phyloP scores from a whole-genome alignment of 306 rosid species.

The Rubus idaeus region DNA sequence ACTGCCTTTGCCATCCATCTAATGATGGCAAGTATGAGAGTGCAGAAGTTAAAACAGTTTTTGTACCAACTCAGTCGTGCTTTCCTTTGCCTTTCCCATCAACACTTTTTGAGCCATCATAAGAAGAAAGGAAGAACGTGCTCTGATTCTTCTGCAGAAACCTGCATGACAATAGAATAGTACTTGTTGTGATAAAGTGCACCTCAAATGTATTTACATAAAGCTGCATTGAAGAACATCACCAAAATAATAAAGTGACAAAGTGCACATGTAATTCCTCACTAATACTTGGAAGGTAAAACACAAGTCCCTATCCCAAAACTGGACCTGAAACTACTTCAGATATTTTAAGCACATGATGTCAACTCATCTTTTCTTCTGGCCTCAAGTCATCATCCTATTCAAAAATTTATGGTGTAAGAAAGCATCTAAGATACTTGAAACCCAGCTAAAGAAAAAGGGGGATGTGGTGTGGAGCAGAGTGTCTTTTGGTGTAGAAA shows the following conservation, averaged over 20 bases:
- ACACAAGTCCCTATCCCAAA: background rate
- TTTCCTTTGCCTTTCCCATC: constrained; percentile 74
- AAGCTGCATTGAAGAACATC: background rate
- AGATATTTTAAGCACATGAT: background rate
- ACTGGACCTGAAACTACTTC: background rate
- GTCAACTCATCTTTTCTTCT: background rate
- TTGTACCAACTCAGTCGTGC: constrained; percentile 49
- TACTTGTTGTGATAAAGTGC: background rate
- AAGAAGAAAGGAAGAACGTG: constrained; percentile 64
- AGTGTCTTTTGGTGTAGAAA: background rate
- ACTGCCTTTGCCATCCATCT: background rate
- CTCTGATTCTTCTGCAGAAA: constrained; percentile 84
- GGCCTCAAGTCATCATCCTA: background rate
- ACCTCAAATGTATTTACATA: background rate
- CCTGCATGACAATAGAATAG: constrained; percentile 39
- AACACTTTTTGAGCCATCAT: constrained; percentile 53
- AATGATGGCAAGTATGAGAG: constrained; percentile 7
- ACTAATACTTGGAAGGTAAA: background rate
- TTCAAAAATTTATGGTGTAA: background rate
- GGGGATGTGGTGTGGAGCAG: background rate
- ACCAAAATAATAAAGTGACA: background rate
- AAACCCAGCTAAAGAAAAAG: background rate
- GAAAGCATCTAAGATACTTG: background rate
- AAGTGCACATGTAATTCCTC: background rate
- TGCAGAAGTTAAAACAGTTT: constrained; percentile 8